phyloP scores from a whole-genome alignment of 176 grass and related monocot species.

The Luzula sylvatica region DNA sequence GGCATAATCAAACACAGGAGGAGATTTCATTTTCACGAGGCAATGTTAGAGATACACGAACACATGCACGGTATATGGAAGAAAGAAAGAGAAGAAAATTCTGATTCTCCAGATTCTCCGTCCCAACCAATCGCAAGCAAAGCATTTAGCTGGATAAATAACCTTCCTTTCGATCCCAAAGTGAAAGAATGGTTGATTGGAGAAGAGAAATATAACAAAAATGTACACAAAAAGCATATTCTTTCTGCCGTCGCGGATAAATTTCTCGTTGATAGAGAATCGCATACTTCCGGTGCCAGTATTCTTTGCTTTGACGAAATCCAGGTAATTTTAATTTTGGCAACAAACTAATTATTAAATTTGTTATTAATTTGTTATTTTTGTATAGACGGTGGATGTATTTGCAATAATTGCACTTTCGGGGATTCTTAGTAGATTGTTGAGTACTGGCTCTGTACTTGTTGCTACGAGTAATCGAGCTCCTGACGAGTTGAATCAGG shows the following conservation, averaged over 20 bases:
- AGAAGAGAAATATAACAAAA: conserved; percentile 84
- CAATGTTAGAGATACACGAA: conserved; percentile 96
- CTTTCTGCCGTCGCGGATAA: conserved; percentile 89
- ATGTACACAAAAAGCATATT: conserved; percentile 76
- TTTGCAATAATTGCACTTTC: conserved; percentile 88
- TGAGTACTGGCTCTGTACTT: conserved; percentile 76
- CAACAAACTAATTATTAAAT: neutral
- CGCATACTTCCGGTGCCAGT: conserved; percentile 80
- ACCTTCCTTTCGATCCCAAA: conserved; percentile 67
- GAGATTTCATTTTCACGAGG: conserved; percentile 97
- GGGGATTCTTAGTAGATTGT: conserved; percentile 67
- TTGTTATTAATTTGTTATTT: neutral
- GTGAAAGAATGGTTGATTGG: conserved; percentile 94
- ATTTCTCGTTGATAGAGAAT: conserved; percentile 78
- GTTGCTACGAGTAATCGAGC: conserved; percentile 78
- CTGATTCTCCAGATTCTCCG: no score
- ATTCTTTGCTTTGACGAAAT: conserved; percentile 99
- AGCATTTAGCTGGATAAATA: conserved; percentile 75
- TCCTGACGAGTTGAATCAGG: conserved; percentile 93
- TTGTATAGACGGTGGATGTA: conserved; percentile 81
- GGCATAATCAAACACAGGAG: conserved; percentile 78
- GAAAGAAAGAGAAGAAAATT: conserved; percentile 28
- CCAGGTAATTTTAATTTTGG: conserved; percentile 37
- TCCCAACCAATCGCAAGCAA: conserved; percentile 24
- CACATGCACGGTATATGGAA: conserved; percentile 96